A percentile compares a stretch with the other conserved stretches of the same genome.
Evolutionary conservation across 2,329 filamentous ascomycete species (phyloP).

Genomic region (Neopestalotiopsis sp.): DNA sequence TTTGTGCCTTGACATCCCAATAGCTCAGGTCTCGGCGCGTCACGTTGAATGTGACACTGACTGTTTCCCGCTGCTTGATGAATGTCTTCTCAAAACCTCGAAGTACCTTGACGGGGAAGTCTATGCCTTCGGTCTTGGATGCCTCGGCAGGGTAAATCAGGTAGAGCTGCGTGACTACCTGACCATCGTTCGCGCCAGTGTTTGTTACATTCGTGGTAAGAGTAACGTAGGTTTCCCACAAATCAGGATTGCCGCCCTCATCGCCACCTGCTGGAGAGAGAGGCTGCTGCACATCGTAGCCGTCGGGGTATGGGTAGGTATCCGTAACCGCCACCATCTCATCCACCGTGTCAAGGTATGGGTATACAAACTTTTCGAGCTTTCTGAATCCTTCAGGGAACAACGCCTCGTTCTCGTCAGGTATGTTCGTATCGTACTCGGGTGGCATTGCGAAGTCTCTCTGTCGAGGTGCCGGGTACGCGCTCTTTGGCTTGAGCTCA

Average conservation of each 20-base stretch:
- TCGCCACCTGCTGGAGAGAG: constrained; percentile 72
- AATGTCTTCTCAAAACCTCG: constrained; percentile 75
- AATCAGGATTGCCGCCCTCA: constrained; percentile 70
- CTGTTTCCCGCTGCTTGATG: constrained; percentile 58
- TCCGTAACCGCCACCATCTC: constrained; percentile 44
- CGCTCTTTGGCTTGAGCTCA: constrained; percentile 51
- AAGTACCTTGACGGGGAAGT: constrained; percentile 72
- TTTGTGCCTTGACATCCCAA: constrained; percentile 71
- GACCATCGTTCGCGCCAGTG: constrained; percentile 48
- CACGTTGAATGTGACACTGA: constrained; percentile 61
- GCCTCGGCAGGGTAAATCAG: constrained; percentile 44
- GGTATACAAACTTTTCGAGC: constrained; percentile 75
- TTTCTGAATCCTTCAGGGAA: constrained; percentile 66
- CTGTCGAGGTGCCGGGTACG: constrained; percentile 43
- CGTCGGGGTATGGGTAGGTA: constrained; percentile 58
- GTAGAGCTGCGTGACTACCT: constrained; percentile 55
- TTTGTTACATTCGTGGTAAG: constrained; percentile 61
- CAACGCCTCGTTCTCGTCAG: constrained; percentile 60
- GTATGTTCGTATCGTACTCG: constrained; percentile 58
- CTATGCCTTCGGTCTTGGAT: constrained; percentile 38
- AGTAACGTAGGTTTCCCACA: constrained; percentile 62
- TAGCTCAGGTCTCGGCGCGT: constrained; percentile 75
- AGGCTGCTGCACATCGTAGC: constrained; percentile 55
- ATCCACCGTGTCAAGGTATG: constrained; percentile 63
- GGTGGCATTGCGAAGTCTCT: constrained; percentile 55